Evolutionary conservation across 257 asterid genomes (phyloP), one percentile per base, ranked within the genome.

Genomic region (Fraxinus cuspidata): DNA sequence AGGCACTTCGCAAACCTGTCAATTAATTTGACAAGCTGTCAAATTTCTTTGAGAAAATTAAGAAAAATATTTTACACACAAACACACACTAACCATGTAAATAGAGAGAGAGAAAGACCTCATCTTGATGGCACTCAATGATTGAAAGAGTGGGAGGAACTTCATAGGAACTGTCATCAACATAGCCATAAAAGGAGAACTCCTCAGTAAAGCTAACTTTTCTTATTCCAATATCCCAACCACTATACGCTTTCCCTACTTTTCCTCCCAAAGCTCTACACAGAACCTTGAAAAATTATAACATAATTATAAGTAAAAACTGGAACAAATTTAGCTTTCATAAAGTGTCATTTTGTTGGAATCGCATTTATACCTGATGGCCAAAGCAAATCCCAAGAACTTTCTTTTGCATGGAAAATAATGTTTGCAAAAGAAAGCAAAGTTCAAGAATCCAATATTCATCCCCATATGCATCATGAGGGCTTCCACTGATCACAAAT

Each of bases 141-240:
- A 92, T 80, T 1, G 91, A 85, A 79, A 92, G 87, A 38, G 69
- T 29, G 12, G 74, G 75, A 69, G 97, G 94, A 64, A 87, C 82
- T 73, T 86, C 85, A 25, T 84, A 87, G 68, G 81, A 68, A n/a
- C 74, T 11, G 27, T 25, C 82, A 47, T 80, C 78, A 60, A 64
- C 64, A 31, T 82, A 81, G 15, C 73, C 77, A 72, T 49, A 81
- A 4, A 82, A 81, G 74, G 81, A 82, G 79, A 89, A 80, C 25
- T 88, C 88, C 67, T 85, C 79, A 4, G 84, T 74, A n/a, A 91
- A 65, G 18, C 65, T 84, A 79, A 91, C 83, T 73, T 88, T 79
- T 47, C 92, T 88, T 51, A 93, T 83, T 66, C 97, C 97, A 84
- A 91, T 76, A 19, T 92, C 97, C 97, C 97, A 92, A 5, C 97